Percentiles rank a stretch among this genome's conserved stretches.
These are phyloP conservation scores for Combretum micranthum DNA, from an alignment of 345 rosid genomes.

Conservation along the genomic window DNA sequence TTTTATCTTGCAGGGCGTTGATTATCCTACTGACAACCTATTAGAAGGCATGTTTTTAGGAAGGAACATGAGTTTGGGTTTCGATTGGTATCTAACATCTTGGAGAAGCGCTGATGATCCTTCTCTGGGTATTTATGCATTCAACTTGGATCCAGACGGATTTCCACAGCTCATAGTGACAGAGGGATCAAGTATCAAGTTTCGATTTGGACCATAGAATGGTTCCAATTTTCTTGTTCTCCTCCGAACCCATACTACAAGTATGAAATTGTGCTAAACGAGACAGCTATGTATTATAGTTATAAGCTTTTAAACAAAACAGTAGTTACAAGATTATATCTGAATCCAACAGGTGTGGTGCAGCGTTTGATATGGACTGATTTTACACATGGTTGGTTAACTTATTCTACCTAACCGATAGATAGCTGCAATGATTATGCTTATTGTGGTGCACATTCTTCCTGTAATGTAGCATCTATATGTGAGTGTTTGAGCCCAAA, in stretches of 20 bases:
- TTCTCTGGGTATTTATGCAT: slow-evolving; percentile 18
- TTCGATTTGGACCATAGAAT: slow-evolving; percentile 42
- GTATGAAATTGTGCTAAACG: slow-evolving; percentile 16
- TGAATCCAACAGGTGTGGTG: slow-evolving; percentile 21
- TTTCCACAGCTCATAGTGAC: slow-evolving; percentile 31
- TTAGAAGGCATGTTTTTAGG: slow-evolving; percentile 49
- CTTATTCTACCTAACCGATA: slow-evolving; percentile 21
- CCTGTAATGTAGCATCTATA: slow-evolving; percentile 24
- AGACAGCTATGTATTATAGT: slow-evolving; percentile 24
- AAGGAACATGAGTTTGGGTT: slow-evolving; percentile 22
- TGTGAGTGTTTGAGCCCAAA: slow-evolving; percentile 39
- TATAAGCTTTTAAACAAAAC: slow-evolving; percentile 20
- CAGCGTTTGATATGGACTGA: slow-evolving; percentile 38
- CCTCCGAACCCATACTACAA: slow-evolving; percentile 15
- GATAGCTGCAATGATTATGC: slow-evolving; percentile 36
- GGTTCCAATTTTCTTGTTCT: slow-evolving; percentile 36
- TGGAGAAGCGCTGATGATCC: slow-evolving; percentile 47
- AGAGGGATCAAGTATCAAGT: slow-evolving; percentile 8
- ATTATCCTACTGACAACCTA: slow-evolving; percentile 33
- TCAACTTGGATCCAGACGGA: slow-evolving; percentile 19
- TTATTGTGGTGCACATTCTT: slow-evolving; percentile 36
- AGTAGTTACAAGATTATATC: slow-evolving; percentile 19
- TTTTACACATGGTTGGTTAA: slow-evolving; percentile 19
- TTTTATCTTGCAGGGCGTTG: slow-evolving; percentile 56
- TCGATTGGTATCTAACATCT: slow-evolving; percentile 25